A percentile compares a stretch with the other conserved stretches of the same genome.
phyloP scores from a whole-genome alignment of 2,329 filamentous ascomycete species.

The Hypoxylon sp. region DNA sequence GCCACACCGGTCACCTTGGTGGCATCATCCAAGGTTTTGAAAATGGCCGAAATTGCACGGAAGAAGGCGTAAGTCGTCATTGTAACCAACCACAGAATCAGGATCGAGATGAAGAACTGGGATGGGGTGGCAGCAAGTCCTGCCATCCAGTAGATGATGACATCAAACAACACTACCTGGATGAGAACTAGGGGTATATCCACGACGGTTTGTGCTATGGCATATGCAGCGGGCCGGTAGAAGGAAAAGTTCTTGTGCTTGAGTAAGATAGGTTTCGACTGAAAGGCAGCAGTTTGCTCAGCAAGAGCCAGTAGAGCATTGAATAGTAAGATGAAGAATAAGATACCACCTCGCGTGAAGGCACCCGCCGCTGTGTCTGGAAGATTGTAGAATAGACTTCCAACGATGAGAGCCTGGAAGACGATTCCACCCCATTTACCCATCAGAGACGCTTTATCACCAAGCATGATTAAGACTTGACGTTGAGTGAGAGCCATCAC shows the following conservation, averaged over 20 bases:
- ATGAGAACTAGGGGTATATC: constrained; percentile 70
- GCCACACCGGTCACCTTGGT: constrained; percentile 52
- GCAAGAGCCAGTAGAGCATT: constrained; percentile 73
- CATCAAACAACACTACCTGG: constrained; percentile 71
- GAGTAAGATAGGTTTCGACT: constrained; percentile 74
- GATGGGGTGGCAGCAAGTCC: constrained; percentile 69
- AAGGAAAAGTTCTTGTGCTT: constrained; percentile 81
- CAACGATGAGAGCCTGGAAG: constrained; percentile 55
- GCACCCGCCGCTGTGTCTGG: constrained; percentile 61
- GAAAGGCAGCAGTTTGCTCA: constrained; percentile 73
- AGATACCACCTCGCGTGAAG: constrained; percentile 72
- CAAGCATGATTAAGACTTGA: constrained; percentile 55
- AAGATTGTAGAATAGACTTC: constrained; percentile 54
- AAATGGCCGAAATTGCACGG: constrained; percentile 64
- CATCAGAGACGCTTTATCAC: constrained; percentile 54
- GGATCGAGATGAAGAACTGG: constrained; percentile 73
- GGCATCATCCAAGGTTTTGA: constrained; percentile 64
- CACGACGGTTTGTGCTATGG: constrained; percentile 55
- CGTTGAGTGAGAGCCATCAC: constrained; percentile 62
- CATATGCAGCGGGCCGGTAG: constrained; percentile 74
- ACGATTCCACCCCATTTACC: constrained; percentile 57
- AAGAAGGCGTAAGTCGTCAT: constrained; percentile 70
- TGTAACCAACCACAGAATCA: constrained; percentile 68
- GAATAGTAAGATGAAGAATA: constrained; percentile 75
- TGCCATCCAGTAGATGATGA: constrained; percentile 74